Conservation (phyloP, 495 filamentous ascomycete genomes). For the Pyrenula aspistea region DNA sequence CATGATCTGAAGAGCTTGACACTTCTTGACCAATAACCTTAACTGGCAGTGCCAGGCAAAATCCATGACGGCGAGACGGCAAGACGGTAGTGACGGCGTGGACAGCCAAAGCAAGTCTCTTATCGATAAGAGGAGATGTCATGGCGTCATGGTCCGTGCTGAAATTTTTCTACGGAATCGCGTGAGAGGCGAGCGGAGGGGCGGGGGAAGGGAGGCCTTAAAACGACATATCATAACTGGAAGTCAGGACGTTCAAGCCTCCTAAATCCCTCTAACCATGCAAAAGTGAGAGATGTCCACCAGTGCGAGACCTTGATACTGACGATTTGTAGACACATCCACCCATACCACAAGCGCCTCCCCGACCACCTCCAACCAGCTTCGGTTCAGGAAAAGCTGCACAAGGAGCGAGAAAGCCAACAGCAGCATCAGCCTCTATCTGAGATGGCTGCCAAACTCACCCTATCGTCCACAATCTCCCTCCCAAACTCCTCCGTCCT, state of each 20-base stretch:
- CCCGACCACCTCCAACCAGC: neutral
- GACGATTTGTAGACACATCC: neutral
- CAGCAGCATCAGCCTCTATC: neutral
- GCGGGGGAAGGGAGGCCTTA: no score
- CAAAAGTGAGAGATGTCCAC: neutral
- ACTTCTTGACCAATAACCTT: no score
- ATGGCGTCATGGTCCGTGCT: neutral
- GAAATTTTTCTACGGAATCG: neutral
- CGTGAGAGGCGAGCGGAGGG: no score
- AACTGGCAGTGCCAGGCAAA: no score
- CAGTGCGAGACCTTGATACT: neutral
- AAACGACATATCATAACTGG: no score
- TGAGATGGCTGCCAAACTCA: conserved; percentile 24
- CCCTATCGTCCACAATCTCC: conserved; percentile 37
- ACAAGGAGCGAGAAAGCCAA: neutral
- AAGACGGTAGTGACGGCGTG: no score
- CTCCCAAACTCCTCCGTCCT: conserved; percentile 40
- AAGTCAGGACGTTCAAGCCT: no score
- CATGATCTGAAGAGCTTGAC: no score
- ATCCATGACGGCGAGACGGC: no score
- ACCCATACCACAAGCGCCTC: neutral
- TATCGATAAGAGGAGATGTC: neutral
- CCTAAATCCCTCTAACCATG: no score
- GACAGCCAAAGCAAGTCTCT: no score
- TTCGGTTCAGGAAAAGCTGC: neutral